Conservation (phyloP, 768 basidiomycete genomes). For the Jaapia argillacea region DNA sequence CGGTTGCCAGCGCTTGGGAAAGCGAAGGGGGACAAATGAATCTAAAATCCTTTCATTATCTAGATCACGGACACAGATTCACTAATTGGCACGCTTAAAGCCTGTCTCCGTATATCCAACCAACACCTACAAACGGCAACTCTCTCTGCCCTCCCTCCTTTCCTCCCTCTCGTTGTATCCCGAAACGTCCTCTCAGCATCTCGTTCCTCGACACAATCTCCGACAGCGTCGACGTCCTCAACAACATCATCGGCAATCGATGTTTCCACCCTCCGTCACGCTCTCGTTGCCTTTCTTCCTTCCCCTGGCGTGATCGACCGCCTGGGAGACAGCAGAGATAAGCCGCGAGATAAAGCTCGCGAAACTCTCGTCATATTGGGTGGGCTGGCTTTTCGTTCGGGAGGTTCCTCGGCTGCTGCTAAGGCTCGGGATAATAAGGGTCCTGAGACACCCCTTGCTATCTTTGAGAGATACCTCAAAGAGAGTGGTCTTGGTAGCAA, state of each 20-base stretch:
- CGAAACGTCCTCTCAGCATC: constrained; percentile 19
- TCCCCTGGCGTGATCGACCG: constrained; percentile 74
- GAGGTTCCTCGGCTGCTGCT: constrained; percentile 31
- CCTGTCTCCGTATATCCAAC: constrained; percentile 72
- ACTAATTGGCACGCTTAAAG: constrained; percentile 58
- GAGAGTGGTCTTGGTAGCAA: constrained; percentile 74
- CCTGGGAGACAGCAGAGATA: constrained; percentile 69
- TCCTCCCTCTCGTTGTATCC: constrained; percentile 53
- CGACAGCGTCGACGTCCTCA: constrained; percentile 36
- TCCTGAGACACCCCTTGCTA: constrained; percentile 53
- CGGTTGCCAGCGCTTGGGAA: background rate
- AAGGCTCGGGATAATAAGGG: constrained; percentile 47
- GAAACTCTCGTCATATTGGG: constrained; percentile 70
- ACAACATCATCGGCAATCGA: constrained; percentile 41
- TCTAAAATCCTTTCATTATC: constrained; percentile 4
- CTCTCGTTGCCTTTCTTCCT: constrained; percentile 60
- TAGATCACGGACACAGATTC: constrained; percentile 70
- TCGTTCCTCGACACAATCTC: constrained; percentile 15
- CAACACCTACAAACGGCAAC: constrained; percentile 75
- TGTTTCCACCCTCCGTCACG: constrained; percentile 51
- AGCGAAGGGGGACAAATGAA: background rate
- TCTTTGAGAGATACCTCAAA: constrained; percentile 63
- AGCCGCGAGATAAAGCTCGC: constrained; percentile 61
- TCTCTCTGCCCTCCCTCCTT: constrained; percentile 54
- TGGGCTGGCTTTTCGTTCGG: constrained; percentile 56